A percentile compares a stretch with the other conserved stretches of the same genome.
Evolutionary conservation across 2,329 filamentous ascomycete genomes (phyloP).

Genomic region (Sporothrix brunneoviolacea): DNA sequence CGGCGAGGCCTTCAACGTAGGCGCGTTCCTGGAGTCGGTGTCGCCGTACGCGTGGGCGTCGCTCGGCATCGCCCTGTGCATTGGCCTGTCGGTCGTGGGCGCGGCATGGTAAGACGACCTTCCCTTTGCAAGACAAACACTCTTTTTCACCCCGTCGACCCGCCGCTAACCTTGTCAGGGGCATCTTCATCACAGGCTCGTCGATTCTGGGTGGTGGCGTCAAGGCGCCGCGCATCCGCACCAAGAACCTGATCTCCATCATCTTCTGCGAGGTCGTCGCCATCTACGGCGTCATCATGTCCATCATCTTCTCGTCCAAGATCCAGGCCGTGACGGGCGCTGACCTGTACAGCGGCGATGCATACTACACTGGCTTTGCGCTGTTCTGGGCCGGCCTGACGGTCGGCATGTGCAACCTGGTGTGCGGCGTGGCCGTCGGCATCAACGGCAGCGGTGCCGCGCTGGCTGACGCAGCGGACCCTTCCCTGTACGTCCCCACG

Average conservation of each 20-base stretch:
- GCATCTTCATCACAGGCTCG: constrained; percentile 96
- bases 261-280: constrained; percentile 99
- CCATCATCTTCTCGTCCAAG: constrained; percentile 94
- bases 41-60: constrained; percentile 93
- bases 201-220: constrained; percentile 97
- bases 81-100: constrained; percentile 91
- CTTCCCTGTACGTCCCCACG: too few species aligned
- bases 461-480: constrained; percentile 88
- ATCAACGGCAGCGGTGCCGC: constrained; percentile 98
- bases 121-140: too few species aligned
- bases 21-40: constrained; percentile 86
- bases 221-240: constrained; percentile 92
- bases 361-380: constrained; percentile 91
- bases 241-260: constrained; percentile 99
- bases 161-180: constrained; percentile 50
- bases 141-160: neutral
- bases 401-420: constrained; percentile 89
- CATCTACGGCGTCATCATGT: constrained; percentile 99
- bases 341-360: constrained; percentile 63
- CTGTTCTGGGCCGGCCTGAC: constrained; percentile 95
- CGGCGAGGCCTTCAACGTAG: constrained; percentile 95
- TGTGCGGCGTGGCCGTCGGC: constrained; percentile 93
- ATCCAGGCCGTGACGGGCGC: constrained; percentile 59
- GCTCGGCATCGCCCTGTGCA: constrained; percentile 86
- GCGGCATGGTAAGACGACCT: constrained; percentile 76